Base-by-base conservation (phyloP, 805 yeast species). In the Hermanozyma aechmeae region DNA sequence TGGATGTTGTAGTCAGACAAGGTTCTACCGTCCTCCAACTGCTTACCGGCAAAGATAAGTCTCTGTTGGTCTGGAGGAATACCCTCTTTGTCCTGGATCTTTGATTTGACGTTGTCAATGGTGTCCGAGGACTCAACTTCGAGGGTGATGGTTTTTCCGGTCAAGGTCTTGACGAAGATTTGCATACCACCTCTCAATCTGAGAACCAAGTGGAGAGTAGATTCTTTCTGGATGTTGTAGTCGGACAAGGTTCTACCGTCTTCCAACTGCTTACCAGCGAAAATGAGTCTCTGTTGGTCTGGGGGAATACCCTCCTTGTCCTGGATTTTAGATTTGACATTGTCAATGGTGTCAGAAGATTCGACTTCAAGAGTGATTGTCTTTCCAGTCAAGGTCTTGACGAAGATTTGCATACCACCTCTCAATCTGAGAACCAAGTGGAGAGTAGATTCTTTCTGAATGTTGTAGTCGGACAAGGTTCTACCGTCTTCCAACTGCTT, bases 71-170 rank as follows among this genome's bases (percentile, higher is more conserved):
- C 67, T 23, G 65, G 67, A 31, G 68, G 66, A 32, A 55, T 59
- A 36, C 65, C 67, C 34, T 57, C 62, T 50, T 58, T 58, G 43
- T 58, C 63, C 37, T 61, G 65, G 24, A 59, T 57, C 48, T 61
- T 59, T 17, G 62, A 49, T 50, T 59, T 61, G 40, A 87, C 96
- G 54, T 84, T 85, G 76, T 86, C 96, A 58, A 89, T 85, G 42
- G 96, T 85, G 75, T 87, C 96, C 37, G 95, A 84, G 42, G 96
- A 85, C 72, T 87, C 96, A 48, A 86, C 96, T 73, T 87, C 96
- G 46, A 87, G 77, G 61, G 96, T 87, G 38, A 72, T 71, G 24
- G 77, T 72, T 58, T 71, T 72, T 53, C 78, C 78, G 16, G 78
- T 72, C 45, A 72, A 58, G 21, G 76, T 71, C 53, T 71, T 71